A percentile compares a stretch with the other conserved stretches of the same genome.
Evolutionary conservation across 345 rosid species (phyloP).

Genomic region (Corchorus capsularis): DNA sequence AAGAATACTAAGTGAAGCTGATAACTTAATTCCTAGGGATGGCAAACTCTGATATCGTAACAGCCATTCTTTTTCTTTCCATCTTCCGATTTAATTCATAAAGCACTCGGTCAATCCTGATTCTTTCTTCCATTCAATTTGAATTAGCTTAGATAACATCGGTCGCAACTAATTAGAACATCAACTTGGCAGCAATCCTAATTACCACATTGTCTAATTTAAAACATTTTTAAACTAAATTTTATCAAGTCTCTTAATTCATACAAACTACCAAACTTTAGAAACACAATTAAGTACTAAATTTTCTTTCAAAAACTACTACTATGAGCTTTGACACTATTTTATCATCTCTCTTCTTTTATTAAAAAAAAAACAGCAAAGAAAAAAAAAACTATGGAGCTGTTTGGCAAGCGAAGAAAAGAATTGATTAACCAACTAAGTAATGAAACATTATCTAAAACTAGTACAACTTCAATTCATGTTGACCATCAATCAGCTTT

Average conservation of each 20-base stretch:
- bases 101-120: neutral
- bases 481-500: neutral
- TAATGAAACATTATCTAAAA: neutral
- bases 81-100: neutral
- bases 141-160: neutral
- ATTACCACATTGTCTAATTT: neutral
- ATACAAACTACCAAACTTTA: neutral
- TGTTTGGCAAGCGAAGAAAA: neutral
- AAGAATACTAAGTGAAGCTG: neutral
- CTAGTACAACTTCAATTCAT: neutral
- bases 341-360: neutral
- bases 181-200: neutral
- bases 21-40: neutral
- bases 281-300: neutral
- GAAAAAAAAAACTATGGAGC: neutral
- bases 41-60: neutral
- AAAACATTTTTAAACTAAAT: neutral
- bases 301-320: neutral
- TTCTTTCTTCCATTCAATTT: neutral
- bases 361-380: neutral
- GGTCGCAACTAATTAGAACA: neutral
- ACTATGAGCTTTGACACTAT: neutral
- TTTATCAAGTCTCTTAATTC: neutral
- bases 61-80: neutral
- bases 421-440: neutral